Evolutionary conservation across 768 basidiomycete species (phyloP).

Genomic region (Tephrocybe sp.): DNA sequence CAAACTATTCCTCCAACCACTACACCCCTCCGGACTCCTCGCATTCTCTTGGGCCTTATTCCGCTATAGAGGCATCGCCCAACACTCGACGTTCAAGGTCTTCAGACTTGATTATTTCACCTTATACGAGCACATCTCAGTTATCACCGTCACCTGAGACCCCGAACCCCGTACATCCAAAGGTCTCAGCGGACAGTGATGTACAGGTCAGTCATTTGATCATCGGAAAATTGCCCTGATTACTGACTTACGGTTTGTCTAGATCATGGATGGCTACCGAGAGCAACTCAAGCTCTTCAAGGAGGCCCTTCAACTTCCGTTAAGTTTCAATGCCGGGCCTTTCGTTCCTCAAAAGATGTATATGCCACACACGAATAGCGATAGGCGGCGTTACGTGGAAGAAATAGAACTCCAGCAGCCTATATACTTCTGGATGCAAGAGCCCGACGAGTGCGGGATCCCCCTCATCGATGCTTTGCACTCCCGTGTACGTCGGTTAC

Average conservation of each 20-base stretch:
- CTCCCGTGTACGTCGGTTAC: conserved; percentile 55
- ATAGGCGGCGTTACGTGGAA: conserved; percentile 74
- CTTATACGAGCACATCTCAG: conserved; percentile 9
- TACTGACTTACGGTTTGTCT: conserved; percentile 5
- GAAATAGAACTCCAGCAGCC: conserved; percentile 64
- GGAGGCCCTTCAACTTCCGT: conserved; percentile 37
- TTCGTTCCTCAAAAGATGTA: conserved; percentile 75
- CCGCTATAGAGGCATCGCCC: conserved; percentile 4
- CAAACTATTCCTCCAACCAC: conserved; percentile 6
- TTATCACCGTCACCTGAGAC: conserved; percentile 11
- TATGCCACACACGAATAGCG: conserved; percentile 75
- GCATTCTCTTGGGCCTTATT: conserved; percentile 1
- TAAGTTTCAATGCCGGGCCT: conserved; percentile 34
- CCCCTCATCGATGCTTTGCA: conserved; percentile 63
- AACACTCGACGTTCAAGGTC: conserved; percentile 9
- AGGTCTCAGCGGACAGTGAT: background rate
- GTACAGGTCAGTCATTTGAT: background rate
- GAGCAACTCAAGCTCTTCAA: conserved; percentile 47
- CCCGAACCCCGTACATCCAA: background rate
- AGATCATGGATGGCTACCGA: conserved; percentile 39
- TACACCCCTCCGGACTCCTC: conserved; percentile 9
- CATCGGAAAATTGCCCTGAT: background rate
- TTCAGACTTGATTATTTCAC: conserved; percentile 9
- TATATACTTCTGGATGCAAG: conserved; percentile 59
- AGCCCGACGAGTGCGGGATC: conserved; percentile 60